Evolutionary conservation across 2,329 filamentous ascomycete genomes (phyloP), one percentile per base, ranked within the genome.

Genomic region (Stylonectria norvegica): DNA sequence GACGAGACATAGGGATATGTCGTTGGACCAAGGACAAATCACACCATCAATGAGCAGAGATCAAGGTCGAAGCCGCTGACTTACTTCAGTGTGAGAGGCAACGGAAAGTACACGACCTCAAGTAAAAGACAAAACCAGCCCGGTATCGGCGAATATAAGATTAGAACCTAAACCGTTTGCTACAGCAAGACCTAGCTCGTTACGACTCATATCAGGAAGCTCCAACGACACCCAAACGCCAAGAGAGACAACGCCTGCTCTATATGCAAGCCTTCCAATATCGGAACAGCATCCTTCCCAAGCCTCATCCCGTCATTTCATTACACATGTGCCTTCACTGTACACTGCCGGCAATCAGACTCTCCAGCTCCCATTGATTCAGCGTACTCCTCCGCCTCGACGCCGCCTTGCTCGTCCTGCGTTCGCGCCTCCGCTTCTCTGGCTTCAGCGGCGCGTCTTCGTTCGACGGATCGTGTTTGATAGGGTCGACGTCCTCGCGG

Each of bases 341-440:
- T 72, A 79, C 42, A 56, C 53, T 56, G 5, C 73, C 73, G 3
- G 66, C 52, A 37, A 83, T 82, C 58, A 86, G 59, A 31, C 75
- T 79, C 64, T 86, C 77, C 57, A 90, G 64, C 63, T 91, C 86
- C 71, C 83, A 84, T 3, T 84, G 81, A 54, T 78, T 89, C 20
- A 91, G 67, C 15, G 86, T 90, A 56, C 84, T 89, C 60, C 86
- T 75, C 57, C 86, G 73, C 57, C 85, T 70, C 44, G 75, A 83
- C 3, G 79, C 71, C 7, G 61, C 69, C 67, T 68, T 83, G 61
- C 59, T 80, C 55, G 62, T 71, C 59, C 67, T 75, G 60, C 64
- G 69, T 55, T 70, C 78, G 29, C 73, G 67, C 58, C 76, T 77
- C 20, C 74, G 68, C 60, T 70, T 70, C 34, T 62, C 57, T 4